phyloP scores from a whole-genome alignment of 176 grass and related monocot genomes.

The Zoysia japonica region DNA sequence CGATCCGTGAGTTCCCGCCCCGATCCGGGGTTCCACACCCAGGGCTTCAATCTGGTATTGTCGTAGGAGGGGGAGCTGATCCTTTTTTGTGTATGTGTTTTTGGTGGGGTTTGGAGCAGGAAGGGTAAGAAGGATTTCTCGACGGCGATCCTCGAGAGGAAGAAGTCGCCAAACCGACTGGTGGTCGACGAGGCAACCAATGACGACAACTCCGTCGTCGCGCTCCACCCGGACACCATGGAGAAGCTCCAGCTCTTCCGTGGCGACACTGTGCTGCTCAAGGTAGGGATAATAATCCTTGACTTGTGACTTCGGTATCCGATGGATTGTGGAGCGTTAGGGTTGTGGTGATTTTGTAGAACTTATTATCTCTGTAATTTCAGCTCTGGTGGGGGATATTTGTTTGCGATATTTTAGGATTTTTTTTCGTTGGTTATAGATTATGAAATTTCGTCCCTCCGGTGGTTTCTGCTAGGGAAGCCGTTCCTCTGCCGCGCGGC shows the following conservation, averaged over 20 bases:
- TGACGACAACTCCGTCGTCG: slow-evolving; percentile 82
- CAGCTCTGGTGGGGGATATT: no score
- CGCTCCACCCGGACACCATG: slow-evolving; percentile 76
- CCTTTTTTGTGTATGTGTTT: neutral
- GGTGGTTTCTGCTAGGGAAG: neutral
- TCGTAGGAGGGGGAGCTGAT: neutral
- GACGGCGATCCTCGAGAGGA: slow-evolving; percentile 79
- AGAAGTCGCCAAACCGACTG: slow-evolving; percentile 79
- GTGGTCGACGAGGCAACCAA: slow-evolving; percentile 83
- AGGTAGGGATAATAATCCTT: slow-evolving; percentile 35
- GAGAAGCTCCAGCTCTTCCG: slow-evolving; percentile 83
- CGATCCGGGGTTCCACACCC: neutral
- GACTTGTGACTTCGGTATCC: neutral
- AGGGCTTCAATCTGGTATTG: slow-evolving; percentile 25
- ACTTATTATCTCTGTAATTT: neutral
- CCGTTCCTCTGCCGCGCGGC: no score
- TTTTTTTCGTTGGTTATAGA: neutral
- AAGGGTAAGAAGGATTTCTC: slow-evolving; percentile 90
- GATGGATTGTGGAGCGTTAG: neutral
- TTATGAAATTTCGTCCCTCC: neutral
- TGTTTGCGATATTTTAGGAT: neutral
- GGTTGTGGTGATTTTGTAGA: neutral
- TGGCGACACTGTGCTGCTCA: slow-evolving; percentile 78
- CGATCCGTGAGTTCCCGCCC: slow-evolving; percentile 67
- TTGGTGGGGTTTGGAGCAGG: slow-evolving; percentile 33